A percentile compares a stretch with the other conserved stretches of the same genome.
phyloP scores from a whole-genome alignment of 441 rosid species.

The Euphorbia schlechtendalii region DNA sequence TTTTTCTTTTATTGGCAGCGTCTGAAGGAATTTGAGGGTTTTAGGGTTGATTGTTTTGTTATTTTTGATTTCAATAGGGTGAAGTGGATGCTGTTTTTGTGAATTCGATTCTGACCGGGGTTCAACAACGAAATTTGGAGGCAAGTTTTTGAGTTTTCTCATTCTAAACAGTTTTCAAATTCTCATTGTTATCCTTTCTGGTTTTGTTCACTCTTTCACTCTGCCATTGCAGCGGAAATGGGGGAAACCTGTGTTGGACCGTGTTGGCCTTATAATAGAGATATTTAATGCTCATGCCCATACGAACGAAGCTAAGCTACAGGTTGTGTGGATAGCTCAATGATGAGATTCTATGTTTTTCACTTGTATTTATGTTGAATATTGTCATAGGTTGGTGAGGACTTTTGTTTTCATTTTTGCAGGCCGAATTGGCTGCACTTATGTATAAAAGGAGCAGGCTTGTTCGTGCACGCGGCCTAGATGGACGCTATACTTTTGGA shows the following conservation, averaged over 20 bases:
- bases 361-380: not conserved
- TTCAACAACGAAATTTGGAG: constrained; percentile 91
- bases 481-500: constrained; percentile 73
- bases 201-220: constrained; percentile 10
- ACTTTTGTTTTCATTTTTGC: constrained; percentile 12
- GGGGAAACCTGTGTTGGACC: constrained; percentile 79
- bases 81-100: constrained; percentile 87
- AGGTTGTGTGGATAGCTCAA: constrained; percentile 34
- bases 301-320: constrained; percentile 83
- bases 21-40: not conserved
- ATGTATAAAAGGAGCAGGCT: constrained; percentile 84
- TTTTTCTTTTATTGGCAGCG: constrained; percentile 4
- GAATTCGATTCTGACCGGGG: constrained; percentile 58
- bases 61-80: constrained; percentile 32
- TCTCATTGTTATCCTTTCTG: constrained; percentile 7
- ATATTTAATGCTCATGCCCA: constrained; percentile 95
- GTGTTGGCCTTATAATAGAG: constrained; percentile 88
- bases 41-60: not conserved
- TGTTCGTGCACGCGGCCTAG: constrained; percentile 70
- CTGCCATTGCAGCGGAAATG: constrained; percentile 45
- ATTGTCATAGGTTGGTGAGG: constrained; percentile 6
- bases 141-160: constrained; percentile 27
- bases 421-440: constrained; percentile 91
- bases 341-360: not conserved
- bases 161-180: constrained; percentile 11